These are phyloP conservation scores for Lanmaoa rubissima DNA, from an alignment of 768 basidiomycete genomes.

Conservation along the genomic window DNA sequence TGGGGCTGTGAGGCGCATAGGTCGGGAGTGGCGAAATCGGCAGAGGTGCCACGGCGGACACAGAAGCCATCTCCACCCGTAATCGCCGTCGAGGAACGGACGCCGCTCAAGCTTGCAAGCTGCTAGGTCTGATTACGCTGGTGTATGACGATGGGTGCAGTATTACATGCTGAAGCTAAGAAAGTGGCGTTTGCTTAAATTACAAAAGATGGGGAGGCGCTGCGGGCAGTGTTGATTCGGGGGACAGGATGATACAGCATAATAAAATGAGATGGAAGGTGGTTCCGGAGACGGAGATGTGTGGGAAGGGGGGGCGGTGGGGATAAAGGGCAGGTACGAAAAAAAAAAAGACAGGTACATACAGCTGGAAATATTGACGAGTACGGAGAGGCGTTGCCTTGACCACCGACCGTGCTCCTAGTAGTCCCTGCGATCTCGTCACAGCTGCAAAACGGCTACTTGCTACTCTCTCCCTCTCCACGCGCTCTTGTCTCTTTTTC, in stretches of 20 bases:
- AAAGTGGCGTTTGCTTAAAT: not conserved
- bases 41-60: not conserved
- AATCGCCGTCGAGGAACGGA: not conserved
- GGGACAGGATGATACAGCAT: not conserved
- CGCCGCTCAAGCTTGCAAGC: not conserved
- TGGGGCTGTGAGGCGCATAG: not conserved
- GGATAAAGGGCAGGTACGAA: conserved; percentile 20
- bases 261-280: not conserved
- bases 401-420: conserved; percentile 44
- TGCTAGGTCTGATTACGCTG: not conserved
- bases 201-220: not conserved
- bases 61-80: not conserved
- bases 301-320: conserved; percentile 13
- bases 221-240: conserved; percentile 6
- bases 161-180: not conserved
- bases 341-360: conserved; percentile 1
- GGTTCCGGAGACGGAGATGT: conserved; percentile 3
- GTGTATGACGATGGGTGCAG: not conserved
- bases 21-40: not conserved
- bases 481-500: conserved; percentile 21
- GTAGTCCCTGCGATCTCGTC: conserved; percentile 34
- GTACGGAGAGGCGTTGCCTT: conserved; percentile 43
- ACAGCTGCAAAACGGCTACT: conserved; percentile 21
- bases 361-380: conserved; percentile 19
- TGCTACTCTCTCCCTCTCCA: conserved; percentile 9